Conservation (phyloP, 2,329 filamentous ascomycete species). For the Dothideomycetes sp. region DNA sequence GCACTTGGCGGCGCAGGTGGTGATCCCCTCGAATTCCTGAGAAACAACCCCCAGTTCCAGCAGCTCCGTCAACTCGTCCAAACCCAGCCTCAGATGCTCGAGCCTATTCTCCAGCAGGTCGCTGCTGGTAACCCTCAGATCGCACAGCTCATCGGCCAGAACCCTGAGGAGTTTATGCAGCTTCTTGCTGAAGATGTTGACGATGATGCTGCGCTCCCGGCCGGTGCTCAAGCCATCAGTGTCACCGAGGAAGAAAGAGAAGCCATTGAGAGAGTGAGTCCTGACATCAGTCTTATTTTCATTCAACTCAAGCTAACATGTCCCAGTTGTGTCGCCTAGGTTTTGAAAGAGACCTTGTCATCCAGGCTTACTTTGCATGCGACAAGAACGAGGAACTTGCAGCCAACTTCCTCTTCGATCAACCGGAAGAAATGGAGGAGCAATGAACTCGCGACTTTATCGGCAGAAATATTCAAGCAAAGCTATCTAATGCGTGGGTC, state of each 20-base stretch:
- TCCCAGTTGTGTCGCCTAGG: slow-evolving; percentile 77
- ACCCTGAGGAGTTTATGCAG: slow-evolving; percentile 88
- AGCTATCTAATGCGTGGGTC: too few species aligned
- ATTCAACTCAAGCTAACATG: slow-evolving; percentile 9
- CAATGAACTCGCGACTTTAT: slow-evolving; percentile 1
- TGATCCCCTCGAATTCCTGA: slow-evolving; percentile 71
- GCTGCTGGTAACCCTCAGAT: slow-evolving; percentile 91
- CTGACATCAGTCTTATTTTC: background rate
- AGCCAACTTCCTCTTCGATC: slow-evolving; percentile 96
- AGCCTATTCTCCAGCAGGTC: slow-evolving; percentile 94
- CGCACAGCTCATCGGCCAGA: slow-evolving; percentile 80
- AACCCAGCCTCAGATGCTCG: slow-evolving; percentile 95
- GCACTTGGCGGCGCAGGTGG: slow-evolving; percentile 39
- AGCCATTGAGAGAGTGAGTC: slow-evolving; percentile 82
- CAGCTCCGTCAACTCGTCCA: slow-evolving; percentile 95
- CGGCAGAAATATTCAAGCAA: too few species aligned
- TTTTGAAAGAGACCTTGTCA: slow-evolving; percentile 85
- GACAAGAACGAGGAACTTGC: slow-evolving; percentile 99
- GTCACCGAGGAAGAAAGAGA: slow-evolving; percentile 95
- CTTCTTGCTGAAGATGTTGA: slow-evolving; percentile 76
- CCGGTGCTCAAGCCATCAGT: slow-evolving; percentile 77
- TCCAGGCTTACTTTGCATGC: slow-evolving; percentile 97
- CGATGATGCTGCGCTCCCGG: slow-evolving; percentile 75
- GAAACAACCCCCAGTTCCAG: slow-evolving; percentile 95
- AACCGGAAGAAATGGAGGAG: slow-evolving; percentile 63